Percentiles rank a stretch among this genome's conserved stretches.
Conservation (phyloP, 2,329 filamentous ascomycete genomes). For the Exophiala bonariae region DNA sequence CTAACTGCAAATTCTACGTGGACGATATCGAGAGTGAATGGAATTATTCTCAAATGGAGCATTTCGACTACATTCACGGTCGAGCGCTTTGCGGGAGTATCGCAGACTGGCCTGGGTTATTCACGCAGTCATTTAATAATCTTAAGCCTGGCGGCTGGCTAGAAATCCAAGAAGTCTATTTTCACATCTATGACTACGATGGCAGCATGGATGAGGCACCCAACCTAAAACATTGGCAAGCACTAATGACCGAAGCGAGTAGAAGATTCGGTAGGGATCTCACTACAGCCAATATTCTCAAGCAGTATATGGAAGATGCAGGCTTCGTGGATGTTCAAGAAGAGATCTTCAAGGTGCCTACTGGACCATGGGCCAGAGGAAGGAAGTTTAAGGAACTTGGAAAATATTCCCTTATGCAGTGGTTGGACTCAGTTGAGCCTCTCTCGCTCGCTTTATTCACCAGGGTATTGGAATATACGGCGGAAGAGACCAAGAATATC, state of each 20-base stretch:
- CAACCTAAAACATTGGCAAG: background rate
- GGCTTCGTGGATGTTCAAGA: constrained; percentile 29
- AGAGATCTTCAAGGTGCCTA: constrained; percentile 29
- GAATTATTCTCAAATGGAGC: constrained; percentile 51
- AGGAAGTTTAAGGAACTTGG: constrained; percentile 32
- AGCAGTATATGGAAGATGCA: constrained; percentile 26
- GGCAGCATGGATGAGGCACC: background rate
- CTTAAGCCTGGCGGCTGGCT: constrained; percentile 31
- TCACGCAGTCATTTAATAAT: constrained; percentile 2
- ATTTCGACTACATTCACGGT: constrained; percentile 48
- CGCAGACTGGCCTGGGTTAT: constrained; percentile 10
- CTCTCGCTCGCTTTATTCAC: constrained; percentile 39
- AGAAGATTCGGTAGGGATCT: background rate
- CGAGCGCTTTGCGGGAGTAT: constrained; percentile 5
- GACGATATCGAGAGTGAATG: constrained; percentile 26
- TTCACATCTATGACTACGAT: background rate
- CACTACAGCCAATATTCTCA: constrained; percentile 7
- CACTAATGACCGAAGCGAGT: background rate
- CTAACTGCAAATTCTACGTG: constrained; percentile 9
- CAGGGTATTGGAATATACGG: constrained; percentile 33
- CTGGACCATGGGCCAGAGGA: constrained; percentile 33
- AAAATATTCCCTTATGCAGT: constrained; percentile 30
- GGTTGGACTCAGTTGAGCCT: constrained; percentile 37
- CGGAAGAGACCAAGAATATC: constrained; percentile 29
- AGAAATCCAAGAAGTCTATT: constrained; percentile 7